Conservation (phyloP, 1,284 basidiomycete species). For the Singerocomus rubriflavus region DNA sequence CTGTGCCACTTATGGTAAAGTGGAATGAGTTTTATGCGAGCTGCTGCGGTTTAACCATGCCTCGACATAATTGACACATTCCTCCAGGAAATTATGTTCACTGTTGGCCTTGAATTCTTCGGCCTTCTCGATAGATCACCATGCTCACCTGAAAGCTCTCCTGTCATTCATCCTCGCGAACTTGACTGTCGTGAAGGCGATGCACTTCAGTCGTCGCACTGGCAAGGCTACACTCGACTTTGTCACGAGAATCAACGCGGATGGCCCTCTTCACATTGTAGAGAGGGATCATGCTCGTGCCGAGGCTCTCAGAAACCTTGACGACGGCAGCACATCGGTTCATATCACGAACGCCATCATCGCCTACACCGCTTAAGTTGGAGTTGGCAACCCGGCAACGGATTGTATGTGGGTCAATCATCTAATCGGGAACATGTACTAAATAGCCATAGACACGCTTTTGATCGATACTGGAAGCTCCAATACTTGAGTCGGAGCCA, state of each 20-base stretch:
- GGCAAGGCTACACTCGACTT: conserved; percentile 19
- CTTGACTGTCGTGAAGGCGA: conserved; percentile 14
- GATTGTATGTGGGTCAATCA: too few relatives aligned
- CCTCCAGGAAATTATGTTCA: too few relatives aligned
- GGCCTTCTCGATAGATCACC: too few relatives aligned
- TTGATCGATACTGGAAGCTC: conserved; percentile 35
- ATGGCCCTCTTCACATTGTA: neutral
- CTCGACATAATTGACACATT: too few relatives aligned
- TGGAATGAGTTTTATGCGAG: too few relatives aligned
- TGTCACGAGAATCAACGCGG: conserved; percentile 8
- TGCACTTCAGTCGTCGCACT: neutral
- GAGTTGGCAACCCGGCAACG: too few relatives aligned
- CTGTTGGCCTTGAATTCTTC: too few relatives aligned
- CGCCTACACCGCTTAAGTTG: conserved; percentile 35
- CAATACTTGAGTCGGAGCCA: conserved; percentile 38
- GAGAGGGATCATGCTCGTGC: conserved; percentile 24
- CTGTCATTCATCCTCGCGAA: conserved; percentile 10
- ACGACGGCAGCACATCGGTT: too few relatives aligned
- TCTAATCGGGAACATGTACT: too few relatives aligned
- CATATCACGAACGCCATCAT: too few relatives aligned
- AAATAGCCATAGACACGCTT: conserved; percentile 24
- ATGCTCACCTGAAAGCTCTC: conserved; percentile 8
- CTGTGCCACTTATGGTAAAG: too few relatives aligned
- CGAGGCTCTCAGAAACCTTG: conserved; percentile 7
- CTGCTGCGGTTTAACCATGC: too few relatives aligned